Conservation (phyloP, 2,329 filamentous ascomycete genomes). For the Apiospora saccharicola region DNA sequence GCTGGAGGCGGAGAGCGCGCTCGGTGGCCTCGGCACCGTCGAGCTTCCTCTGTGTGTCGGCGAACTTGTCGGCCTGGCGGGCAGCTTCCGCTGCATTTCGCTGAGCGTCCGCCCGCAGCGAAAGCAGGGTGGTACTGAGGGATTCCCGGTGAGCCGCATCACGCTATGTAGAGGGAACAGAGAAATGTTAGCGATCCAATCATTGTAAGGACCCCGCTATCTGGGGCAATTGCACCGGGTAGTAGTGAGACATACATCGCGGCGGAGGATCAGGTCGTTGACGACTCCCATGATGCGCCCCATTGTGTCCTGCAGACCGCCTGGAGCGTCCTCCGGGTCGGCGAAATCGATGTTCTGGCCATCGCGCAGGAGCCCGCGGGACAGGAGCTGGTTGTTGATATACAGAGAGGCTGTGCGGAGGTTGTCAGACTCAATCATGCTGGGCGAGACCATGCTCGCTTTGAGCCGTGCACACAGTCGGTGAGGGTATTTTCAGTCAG, state of each 20-base stretch:
- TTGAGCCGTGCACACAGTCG: slow-evolving; percentile 13
- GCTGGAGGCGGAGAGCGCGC: slow-evolving; percentile 70
- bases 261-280: slow-evolving; percentile 88
- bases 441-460: slow-evolving; percentile 21
- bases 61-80: slow-evolving; percentile 60
- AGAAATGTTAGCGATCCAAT: slow-evolving; percentile 21
- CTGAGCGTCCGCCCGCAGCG: slow-evolving; percentile 76
- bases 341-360: slow-evolving; percentile 85
- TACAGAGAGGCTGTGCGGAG: slow-evolving; percentile 73
- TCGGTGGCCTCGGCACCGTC: slow-evolving; percentile 73
- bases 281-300: slow-evolving; percentile 89
- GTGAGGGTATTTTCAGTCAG: not conserved
- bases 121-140: slow-evolving; percentile 79
- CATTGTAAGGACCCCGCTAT: not conserved
- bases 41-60: slow-evolving; percentile 62
- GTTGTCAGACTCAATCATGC: slow-evolving; percentile 63
- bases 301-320: slow-evolving; percentile 72
- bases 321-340: slow-evolving; percentile 69
- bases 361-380: slow-evolving; percentile 70
- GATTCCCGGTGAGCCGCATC: slow-evolving; percentile 90
- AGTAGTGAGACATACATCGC: slow-evolving; percentile 71
- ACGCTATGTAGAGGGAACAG: slow-evolving; percentile 60
- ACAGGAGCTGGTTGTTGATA: slow-evolving; percentile 76
- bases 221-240: not conserved
- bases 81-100: slow-evolving; percentile 75